Conservation (phyloP, 441 rosid species). For the Populus hybrid region DNA sequence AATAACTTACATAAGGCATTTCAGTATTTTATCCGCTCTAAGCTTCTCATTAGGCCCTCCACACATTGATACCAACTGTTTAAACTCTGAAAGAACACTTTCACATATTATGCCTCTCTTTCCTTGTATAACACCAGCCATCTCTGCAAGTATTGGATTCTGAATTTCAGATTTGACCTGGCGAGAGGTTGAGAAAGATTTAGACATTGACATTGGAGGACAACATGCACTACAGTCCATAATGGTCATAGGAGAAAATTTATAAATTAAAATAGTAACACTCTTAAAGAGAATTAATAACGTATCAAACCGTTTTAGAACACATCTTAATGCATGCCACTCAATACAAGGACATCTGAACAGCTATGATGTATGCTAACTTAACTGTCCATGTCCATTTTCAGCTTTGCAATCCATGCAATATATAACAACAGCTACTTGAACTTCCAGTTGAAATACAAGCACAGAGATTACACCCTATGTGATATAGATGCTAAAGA, state of each 20-base stretch:
- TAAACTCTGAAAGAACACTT: conserved; percentile 71
- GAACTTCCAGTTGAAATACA: background rate
- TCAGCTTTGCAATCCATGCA: conserved; percentile 3
- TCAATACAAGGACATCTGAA: background rate
- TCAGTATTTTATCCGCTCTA: conserved; percentile 64
- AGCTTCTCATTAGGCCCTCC: conserved; percentile 74
- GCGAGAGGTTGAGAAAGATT: conserved; percentile 18
- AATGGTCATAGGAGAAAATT: background rate
- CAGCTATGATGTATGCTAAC: background rate
- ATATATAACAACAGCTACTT: background rate
- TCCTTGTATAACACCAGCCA: conserved; percentile 43
- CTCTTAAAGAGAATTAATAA: background rate
- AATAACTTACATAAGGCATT: conserved; percentile 47
- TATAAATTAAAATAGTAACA: background rate
- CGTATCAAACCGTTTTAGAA: background rate
- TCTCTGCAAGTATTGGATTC: conserved; percentile 51
- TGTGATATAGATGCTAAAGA: background rate
- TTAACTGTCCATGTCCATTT: background rate
- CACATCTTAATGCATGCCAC: background rate
- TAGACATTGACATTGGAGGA: background rate
- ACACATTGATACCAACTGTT: conserved; percentile 67
- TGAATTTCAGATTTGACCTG: conserved; percentile 75
- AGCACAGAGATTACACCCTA: background rate
- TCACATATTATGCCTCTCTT: conserved; percentile 71
- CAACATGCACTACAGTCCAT: background rate